Evolutionary conservation across 345 rosid species (phyloP).

Genomic region (Erodium maritimum): DNA sequence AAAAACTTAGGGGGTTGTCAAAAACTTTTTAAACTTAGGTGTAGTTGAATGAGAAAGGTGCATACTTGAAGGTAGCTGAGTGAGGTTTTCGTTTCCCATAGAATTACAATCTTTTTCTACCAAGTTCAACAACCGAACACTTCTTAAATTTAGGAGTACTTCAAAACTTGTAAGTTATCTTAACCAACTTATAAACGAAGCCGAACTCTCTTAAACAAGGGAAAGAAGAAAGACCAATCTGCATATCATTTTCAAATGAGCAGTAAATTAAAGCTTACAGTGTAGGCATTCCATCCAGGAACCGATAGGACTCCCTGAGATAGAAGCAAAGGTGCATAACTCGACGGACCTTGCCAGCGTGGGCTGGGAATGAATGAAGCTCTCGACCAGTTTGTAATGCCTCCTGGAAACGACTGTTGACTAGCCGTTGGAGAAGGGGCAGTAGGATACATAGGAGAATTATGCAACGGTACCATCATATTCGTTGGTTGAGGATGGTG

Average conservation of each 20-base stretch:
- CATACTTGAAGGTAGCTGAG: too few species aligned
- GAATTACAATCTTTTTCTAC: too few species aligned
- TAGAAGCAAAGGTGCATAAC: conserved; percentile 61
- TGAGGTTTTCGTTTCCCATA: too few species aligned
- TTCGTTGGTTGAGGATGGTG: conserved; percentile 91
- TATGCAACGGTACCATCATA: conserved; percentile 63
- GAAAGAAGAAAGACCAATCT: background rate
- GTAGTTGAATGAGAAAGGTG: too few species aligned
- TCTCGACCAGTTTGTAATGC: conserved; percentile 68
- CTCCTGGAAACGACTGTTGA: conserved; percentile 68
- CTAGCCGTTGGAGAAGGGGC: conserved; percentile 64
- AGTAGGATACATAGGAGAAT: conserved; percentile 66
- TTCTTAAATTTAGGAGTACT: too few species aligned
- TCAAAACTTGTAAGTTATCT: too few species aligned
- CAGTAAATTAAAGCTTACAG: conserved; percentile 34
- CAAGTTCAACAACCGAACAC: background rate
- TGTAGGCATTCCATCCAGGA: conserved; percentile 88
- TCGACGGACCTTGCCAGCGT: conserved; percentile 93
- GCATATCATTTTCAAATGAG: background rate
- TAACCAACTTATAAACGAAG: too few species aligned
- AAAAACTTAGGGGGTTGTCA: background rate
- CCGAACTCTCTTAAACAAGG: background rate
- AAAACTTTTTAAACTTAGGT: too few species aligned
- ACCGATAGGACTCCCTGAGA: conserved; percentile 88
- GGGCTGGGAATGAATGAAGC: conserved; percentile 85